phyloP scores from a whole-genome alignment of 108 stramenopile species.

The Nitzschia palea region DNA sequence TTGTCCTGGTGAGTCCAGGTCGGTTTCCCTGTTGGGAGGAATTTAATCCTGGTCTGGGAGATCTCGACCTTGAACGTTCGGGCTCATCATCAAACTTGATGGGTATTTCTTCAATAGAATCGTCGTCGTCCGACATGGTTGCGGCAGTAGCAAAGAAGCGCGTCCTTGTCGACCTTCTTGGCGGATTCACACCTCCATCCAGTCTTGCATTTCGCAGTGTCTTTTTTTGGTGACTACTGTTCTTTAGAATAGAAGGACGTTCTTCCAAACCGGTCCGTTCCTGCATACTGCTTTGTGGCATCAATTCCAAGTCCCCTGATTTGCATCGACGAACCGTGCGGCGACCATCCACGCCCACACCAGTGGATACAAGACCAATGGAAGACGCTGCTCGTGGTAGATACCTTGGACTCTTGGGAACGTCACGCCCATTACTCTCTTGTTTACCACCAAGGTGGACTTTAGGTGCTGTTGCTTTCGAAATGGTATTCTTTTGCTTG shows the following conservation, averaged over 20 bases:
- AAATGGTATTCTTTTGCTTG: too few relatives aligned
- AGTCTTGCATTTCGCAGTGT: conserved; percentile 1
- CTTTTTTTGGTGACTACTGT: neutral
- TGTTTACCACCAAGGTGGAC: too few relatives aligned
- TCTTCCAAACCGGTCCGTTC: neutral
- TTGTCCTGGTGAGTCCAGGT: neutral
- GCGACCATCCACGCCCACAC: too few relatives aligned
- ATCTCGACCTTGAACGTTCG: neutral
- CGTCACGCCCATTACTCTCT: too few relatives aligned
- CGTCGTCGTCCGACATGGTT: neutral
- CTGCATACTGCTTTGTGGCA: neutral
- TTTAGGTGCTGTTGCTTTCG: too few relatives aligned
- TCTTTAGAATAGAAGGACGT: neutral
- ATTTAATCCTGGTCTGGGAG: neutral
- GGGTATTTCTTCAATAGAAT: conserved; percentile 5
- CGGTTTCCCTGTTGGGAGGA: neutral
- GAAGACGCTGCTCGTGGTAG: too few relatives aligned
- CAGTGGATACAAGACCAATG: too few relatives aligned
- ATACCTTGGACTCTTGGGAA: too few relatives aligned
- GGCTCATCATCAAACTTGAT: conserved; percentile 4
- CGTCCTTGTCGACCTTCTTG: neutral
- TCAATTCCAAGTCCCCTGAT: neutral
- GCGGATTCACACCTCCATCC: neutral
- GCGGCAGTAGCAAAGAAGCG: neutral
- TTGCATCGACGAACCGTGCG: neutral